Evolutionary conservation across 176 grass and related monocot genomes (phyloP).

Genomic region (Tuctoria greenei): DNA sequence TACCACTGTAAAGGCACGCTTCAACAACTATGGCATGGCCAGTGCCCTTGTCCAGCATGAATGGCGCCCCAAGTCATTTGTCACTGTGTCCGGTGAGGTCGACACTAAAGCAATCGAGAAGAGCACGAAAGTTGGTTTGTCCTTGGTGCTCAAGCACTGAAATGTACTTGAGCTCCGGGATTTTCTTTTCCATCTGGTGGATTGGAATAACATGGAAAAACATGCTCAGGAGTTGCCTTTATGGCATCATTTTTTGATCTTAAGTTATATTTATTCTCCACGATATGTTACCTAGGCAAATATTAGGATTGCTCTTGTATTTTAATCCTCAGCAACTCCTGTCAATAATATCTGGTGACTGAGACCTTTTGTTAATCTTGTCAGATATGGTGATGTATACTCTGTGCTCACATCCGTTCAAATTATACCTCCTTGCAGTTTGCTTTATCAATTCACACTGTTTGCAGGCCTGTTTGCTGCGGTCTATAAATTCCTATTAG

Average conservation of each 20-base stretch:
- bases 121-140: constrained; percentile 60
- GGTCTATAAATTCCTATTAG: not conserved
- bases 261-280: not conserved
- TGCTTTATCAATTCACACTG: constrained; percentile 1
- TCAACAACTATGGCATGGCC: constrained; percentile 89
- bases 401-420: not conserved
- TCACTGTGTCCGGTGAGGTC: constrained; percentile 67
- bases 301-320: constrained; percentile 21
- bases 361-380: constrained; percentile 6
- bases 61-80: constrained; percentile 56
- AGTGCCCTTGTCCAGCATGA: constrained; percentile 72
- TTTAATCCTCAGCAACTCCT: constrained; percentile 17
- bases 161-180: not conserved
- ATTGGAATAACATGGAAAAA: constrained; percentile 49
- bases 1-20: constrained; percentile 68
- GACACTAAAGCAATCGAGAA: constrained; percentile 67
- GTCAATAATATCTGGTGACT: constrained; percentile 37
- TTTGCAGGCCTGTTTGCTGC: constrained; percentile 15
- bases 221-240: constrained; percentile 2
- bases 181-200: constrained; percentile 14
- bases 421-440: not conserved
- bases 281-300: constrained; percentile 18
- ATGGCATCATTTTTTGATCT: constrained; percentile 45
- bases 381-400: constrained; percentile 7
- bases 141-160: constrained; percentile 68